Conservation (phyloP, 805 yeast species). For the Saccharomycopsis vini region DNA sequence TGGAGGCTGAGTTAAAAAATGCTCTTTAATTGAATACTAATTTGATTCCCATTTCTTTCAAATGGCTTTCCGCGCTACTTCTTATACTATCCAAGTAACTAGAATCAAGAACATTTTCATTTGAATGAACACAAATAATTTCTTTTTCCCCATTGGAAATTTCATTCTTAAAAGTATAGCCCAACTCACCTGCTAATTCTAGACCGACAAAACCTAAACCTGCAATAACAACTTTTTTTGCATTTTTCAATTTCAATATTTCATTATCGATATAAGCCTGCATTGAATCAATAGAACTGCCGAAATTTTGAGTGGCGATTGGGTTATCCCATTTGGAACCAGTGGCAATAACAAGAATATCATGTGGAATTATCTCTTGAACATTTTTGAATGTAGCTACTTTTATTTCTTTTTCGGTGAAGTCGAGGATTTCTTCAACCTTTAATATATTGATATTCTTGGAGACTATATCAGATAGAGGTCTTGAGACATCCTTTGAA, state of each 20-base stretch:
- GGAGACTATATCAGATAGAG: constrained; percentile 11
- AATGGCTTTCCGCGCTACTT: constrained; percentile 1
- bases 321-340: constrained; percentile 22
- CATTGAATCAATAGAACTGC: constrained; percentile 1
- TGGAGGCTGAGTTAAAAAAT: background rate
- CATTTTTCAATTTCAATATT: constrained; percentile 13
- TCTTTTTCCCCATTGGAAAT: constrained; percentile 18
- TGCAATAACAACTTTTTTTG: constrained; percentile 20
- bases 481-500: background rate
- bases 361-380: constrained; percentile 13
- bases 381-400: constrained; percentile 3
- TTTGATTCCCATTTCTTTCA: constrained; percentile 8
- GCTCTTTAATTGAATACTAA: constrained; percentile 5
- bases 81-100: constrained; percentile 6
- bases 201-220: constrained; percentile 24
- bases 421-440: constrained; percentile 15
- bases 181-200: constrained; percentile 25
- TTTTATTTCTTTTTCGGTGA: constrained; percentile 18
- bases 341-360: constrained; percentile 22
- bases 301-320: constrained; percentile 7
- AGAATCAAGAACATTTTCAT: constrained; percentile 9
- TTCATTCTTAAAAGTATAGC: constrained; percentile 15
- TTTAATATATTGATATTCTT: constrained; percentile 13
- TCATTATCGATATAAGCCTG: constrained; percentile 6
- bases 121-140: constrained; percentile 20